These are phyloP conservation scores for Apophysomyces ossiformis DNA, from an alignment of 371 early-diverging fungal species.

Conservation along the genomic window DNA sequence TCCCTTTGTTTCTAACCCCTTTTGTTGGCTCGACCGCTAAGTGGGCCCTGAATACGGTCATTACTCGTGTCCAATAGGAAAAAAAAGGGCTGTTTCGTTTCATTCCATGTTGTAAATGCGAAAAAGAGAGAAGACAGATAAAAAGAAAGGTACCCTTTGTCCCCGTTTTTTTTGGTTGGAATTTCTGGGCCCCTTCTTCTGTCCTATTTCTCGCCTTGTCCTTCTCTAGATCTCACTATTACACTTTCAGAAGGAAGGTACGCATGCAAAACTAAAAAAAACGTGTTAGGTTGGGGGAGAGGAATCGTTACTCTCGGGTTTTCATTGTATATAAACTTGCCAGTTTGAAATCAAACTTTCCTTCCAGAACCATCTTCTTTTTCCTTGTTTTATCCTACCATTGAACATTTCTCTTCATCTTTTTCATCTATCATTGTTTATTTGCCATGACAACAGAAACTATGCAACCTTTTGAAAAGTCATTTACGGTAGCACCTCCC, in stretches of 20 bases:
- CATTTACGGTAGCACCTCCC: conserved; percentile 25
- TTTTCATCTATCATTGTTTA: not conserved
- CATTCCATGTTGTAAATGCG: conserved; percentile 14
- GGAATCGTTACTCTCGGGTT: conserved; percentile 8
- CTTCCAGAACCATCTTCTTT: conserved; percentile 17
- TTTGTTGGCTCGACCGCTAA: conserved; percentile 11
- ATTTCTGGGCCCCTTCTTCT: conserved; percentile 15
- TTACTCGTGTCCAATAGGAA: conserved; percentile 5
- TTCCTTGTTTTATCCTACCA: conserved; percentile 10
- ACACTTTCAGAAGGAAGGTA: not conserved
- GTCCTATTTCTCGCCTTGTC: conserved; percentile 14
- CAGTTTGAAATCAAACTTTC: conserved; percentile 21
- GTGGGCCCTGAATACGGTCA: conserved; percentile 9
- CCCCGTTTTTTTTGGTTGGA: conserved; percentile 23
- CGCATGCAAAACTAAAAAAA: not conserved
- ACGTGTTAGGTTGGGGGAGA: not conserved
- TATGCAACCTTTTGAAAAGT: conserved; percentile 45
- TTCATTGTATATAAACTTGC: conserved; percentile 17
- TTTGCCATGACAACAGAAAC: conserved; percentile 28
- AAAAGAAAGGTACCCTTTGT: conserved; percentile 15
- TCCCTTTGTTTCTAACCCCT: conserved; percentile 13
- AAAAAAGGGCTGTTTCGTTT: conserved; percentile 6
- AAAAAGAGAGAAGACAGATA: not conserved
- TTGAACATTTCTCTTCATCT: conserved; percentile 4
- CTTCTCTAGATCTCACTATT: conserved; percentile 3